Evolutionary conservation across 2,329 filamentous ascomycete species (phyloP).

Genomic region (Tolypocladium amazonense): DNA sequence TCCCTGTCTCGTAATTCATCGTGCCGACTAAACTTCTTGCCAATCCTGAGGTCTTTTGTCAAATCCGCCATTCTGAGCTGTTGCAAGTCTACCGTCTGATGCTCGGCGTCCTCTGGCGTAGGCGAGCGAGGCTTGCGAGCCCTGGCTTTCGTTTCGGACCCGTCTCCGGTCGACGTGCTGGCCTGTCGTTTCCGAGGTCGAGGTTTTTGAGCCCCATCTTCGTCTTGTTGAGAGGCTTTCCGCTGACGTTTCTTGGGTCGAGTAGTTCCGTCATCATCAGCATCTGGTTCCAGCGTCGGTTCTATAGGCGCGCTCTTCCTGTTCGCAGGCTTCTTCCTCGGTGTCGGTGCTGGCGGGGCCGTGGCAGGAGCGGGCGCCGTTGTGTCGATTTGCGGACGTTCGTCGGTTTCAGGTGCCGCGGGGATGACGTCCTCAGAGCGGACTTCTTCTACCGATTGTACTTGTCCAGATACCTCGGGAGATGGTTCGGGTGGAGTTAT

Average conservation of each 20-base stretch:
- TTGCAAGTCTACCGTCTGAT: constrained; percentile 51
- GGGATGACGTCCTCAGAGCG: not conserved
- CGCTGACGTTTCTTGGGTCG: constrained; percentile 21
- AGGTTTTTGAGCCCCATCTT: constrained; percentile 7
- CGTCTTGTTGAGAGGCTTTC: constrained; percentile 15
- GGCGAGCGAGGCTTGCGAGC: constrained; percentile 30
- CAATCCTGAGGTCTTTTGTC: constrained; percentile 57
- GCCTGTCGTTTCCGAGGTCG: constrained; percentile 17
- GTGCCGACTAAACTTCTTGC: constrained; percentile 66
- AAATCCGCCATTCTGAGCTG: constrained; percentile 64
- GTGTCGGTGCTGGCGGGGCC: constrained; percentile 1
- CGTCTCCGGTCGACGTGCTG: constrained; percentile 11
- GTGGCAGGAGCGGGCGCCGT: not conserved
- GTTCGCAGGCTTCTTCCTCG: constrained; percentile 1
- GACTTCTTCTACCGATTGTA: no score
- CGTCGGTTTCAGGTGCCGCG: not conserved
- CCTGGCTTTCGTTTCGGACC: constrained; percentile 11
- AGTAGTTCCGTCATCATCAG: constrained; percentile 8
- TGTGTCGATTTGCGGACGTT: not conserved
- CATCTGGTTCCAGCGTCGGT: constrained; percentile 1
- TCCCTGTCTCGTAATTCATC: constrained; percentile 62
- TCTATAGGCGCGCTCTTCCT: not conserved
- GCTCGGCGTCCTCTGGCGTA: constrained; percentile 55
- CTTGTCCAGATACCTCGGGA: not conserved
- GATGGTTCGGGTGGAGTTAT: not conserved